Percentiles rank a stretch among this genome's conserved stretches.
Conservation (phyloP, 306 rosid genomes). For the Sicyos edulis region DNA sequence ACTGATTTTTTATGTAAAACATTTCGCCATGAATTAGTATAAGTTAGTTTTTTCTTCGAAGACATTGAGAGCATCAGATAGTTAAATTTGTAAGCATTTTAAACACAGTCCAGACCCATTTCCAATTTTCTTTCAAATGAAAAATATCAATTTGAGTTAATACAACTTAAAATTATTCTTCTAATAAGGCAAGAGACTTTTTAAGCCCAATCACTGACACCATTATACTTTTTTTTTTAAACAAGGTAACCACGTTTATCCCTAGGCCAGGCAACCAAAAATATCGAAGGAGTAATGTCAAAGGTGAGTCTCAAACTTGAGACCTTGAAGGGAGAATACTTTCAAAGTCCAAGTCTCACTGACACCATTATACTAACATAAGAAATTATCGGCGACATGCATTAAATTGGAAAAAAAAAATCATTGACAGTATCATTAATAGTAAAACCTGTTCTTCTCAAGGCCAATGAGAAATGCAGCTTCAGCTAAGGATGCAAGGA, state of each 20-base stretch:
- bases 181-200: background rate
- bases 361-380: background rate
- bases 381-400: background rate
- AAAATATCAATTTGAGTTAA: background rate
- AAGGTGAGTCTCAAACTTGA: too few relatives aligned
- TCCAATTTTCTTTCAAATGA: background rate
- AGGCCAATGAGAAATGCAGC: slow-evolving; percentile 85
- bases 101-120: background rate
- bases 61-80: background rate
- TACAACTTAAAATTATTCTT: background rate
- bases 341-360: background rate
- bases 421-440: background rate
- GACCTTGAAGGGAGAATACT: too few relatives aligned
- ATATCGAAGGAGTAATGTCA: too few relatives aligned
- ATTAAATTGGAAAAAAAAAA: background rate
- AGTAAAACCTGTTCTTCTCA: slow-evolving; percentile 69
- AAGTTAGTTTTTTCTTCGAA: background rate
- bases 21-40: background rate
- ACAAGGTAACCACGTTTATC: too few relatives aligned
- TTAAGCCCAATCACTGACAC: background rate
- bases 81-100: background rate
- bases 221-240: too few relatives aligned
- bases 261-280: too few relatives aligned
- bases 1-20: background rate
- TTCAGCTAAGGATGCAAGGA: slow-evolving; percentile 74